Evolutionary conservation across 352 stramenopile species (phyloP).

Genomic region (Phytophthora ramorum): DNA sequence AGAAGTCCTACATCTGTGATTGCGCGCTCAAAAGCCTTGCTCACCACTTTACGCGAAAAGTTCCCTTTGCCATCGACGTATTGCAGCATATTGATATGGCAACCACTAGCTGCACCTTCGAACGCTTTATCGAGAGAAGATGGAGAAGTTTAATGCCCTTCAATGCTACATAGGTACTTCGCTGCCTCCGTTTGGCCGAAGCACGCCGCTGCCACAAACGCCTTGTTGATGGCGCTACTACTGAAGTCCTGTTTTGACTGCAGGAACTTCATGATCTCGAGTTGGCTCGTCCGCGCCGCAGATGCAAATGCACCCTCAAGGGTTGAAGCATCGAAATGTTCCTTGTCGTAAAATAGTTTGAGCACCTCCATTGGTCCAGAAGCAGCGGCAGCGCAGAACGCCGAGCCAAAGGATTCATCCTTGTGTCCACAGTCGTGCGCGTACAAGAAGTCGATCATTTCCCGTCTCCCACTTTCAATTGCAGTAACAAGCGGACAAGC

Average conservation of each 20-base stretch:
- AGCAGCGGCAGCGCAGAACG: not conserved
- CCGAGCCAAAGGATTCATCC: not conserved
- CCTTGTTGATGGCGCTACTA: not conserved
- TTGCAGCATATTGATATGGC: too few species aligned
- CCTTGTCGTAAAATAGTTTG: not conserved
- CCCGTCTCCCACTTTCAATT: not conserved
- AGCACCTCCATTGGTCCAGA: conserved; percentile 2
- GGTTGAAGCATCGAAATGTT: not conserved
- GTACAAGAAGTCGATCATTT: not conserved
- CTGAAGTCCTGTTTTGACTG: not conserved
- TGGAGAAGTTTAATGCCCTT: conserved; percentile 4
- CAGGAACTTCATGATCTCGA: too few species aligned
- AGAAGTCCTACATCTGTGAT: not conserved
- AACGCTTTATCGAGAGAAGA: too few species aligned
- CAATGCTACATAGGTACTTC: conserved; percentile 1
- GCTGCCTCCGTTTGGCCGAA: conserved; percentile 5
- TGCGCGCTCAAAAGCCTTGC: too few species aligned
- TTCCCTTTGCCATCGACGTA: not conserved
- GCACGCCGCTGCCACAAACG: not conserved
- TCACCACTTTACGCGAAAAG: not conserved
- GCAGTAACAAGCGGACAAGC: conserved; percentile 9
- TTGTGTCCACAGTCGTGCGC: not conserved
- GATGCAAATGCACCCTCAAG: not conserved
- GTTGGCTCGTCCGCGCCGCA: not conserved
- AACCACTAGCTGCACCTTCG: too few species aligned